Evolutionary conservation across 495 filamentous ascomycete genomes (phyloP).

Genomic region (Letharia lupina): DNA sequence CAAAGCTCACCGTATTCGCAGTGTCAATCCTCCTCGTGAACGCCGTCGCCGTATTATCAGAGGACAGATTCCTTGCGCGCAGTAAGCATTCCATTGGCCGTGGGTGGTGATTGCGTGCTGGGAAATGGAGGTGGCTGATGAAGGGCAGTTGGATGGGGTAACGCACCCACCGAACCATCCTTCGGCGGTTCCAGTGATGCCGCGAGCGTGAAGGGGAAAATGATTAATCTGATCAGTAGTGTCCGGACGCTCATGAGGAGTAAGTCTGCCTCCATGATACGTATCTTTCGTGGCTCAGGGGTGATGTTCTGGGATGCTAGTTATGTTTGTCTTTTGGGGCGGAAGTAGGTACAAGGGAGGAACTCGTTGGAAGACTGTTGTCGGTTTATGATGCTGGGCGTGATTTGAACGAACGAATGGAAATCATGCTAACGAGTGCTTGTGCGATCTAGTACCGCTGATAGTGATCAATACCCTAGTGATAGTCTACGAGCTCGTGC

Average conservation of each 20-base stretch:
- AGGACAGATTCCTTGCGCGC: conserved; percentile 94
- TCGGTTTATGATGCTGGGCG: not conserved
- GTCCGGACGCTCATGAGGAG: conserved; percentile 92
- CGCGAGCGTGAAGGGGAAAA: conserved; percentile 75
- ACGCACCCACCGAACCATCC: conserved; percentile 53
- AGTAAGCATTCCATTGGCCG: conserved; percentile 47
- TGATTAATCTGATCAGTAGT: conserved; percentile 81
- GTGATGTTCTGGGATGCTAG: not conserved
- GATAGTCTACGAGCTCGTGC: conserved; percentile 78
- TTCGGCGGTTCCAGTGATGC: conserved; percentile 64
- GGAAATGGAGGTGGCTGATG: not conserved
- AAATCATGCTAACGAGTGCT: not conserved
- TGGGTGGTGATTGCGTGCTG: not conserved
- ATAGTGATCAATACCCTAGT: conserved; percentile 87
- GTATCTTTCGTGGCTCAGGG: not conserved
- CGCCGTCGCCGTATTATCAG: conserved; percentile 88
- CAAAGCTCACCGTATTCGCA: conserved; percentile 28
- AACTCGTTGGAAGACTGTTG: not conserved
- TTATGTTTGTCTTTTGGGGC: not conserved
- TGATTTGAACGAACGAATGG: not conserved
- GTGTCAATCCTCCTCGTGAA: conserved; percentile 83
- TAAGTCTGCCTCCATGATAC: conserved; percentile 41
- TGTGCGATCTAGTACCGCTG: conserved; percentile 61
- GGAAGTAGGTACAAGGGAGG: not conserved
- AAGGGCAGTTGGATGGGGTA: conserved; percentile 69